Conservation (phyloP, 805 yeast species). For the Yarrowia sp. region DNA sequence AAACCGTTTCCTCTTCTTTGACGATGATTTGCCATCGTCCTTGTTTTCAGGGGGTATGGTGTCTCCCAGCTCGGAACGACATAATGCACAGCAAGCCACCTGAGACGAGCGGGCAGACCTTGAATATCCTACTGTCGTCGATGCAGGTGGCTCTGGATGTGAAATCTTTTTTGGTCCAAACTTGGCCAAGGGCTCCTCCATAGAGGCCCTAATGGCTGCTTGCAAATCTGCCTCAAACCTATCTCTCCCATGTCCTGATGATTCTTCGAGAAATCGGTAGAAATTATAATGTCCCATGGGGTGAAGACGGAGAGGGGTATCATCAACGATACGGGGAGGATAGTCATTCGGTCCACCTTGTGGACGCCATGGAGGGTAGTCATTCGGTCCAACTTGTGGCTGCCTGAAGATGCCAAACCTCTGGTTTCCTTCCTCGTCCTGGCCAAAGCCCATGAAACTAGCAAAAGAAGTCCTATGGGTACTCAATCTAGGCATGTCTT, state of each 20-base stretch:
- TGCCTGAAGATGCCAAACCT: slow-evolving; percentile 15
- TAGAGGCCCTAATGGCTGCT: slow-evolving; percentile 4
- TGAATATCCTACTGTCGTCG: slow-evolving; percentile 42
- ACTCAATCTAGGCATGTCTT: no score
- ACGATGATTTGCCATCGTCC: background rate
- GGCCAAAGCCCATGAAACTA: no score
- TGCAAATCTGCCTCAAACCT: slow-evolving; percentile 6
- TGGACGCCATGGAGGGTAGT: no score
- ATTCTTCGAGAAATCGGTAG: no score
- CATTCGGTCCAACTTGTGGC: background rate
- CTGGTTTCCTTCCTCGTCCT: no score
- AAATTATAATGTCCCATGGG: no score
- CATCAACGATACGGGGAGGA: no score
- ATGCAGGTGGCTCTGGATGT: slow-evolving; percentile 26
- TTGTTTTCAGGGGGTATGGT: slow-evolving; percentile 52
- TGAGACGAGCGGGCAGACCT: slow-evolving; percentile 50
- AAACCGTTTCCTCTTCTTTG: slow-evolving; percentile 4
- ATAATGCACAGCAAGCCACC: slow-evolving; percentile 64
- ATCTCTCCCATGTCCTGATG: no score
- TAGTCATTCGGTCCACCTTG: no score
- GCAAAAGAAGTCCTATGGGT: no score
- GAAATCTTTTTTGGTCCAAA: slow-evolving; percentile 22
- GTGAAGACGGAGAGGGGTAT: no score
- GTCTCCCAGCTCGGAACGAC: slow-evolving; percentile 75
- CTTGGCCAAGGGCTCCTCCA: slow-evolving; percentile 6